Evolutionary conservation across 169 alveolate species (phyloP).

Genomic region (Theileria annulata): DNA sequence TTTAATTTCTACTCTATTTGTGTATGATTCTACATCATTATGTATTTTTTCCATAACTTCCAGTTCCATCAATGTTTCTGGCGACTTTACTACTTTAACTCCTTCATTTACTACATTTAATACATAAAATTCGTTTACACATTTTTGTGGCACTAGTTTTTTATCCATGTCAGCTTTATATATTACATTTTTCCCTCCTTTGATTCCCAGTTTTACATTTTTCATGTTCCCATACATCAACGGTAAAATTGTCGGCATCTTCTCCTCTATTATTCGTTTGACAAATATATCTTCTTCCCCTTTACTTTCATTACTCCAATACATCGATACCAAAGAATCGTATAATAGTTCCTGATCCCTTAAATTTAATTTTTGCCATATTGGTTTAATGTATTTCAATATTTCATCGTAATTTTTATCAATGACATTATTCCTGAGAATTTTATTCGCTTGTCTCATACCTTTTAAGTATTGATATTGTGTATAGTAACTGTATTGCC

Average conservation of each 20-base stretch:
- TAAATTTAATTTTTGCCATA: constrained; percentile 22
- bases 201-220: constrained; percentile 24
- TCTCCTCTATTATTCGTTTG: constrained; percentile 13
- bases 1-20: constrained; percentile 8
- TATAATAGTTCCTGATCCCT: constrained; percentile 44
- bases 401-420: constrained; percentile 1
- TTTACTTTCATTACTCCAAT: not conserved
- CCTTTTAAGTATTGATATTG: constrained; percentile 16
- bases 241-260: constrained; percentile 43
- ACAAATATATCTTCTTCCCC: not conserved
- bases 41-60: constrained; percentile 8
- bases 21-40: not conserved
- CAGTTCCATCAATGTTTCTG: constrained; percentile 2
- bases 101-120: constrained; percentile 21
- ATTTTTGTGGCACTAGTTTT: constrained; percentile 3
- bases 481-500: constrained; percentile 4
- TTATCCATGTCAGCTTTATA: constrained; percentile 3
- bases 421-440: not conserved
- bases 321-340: constrained; percentile 18
- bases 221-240: constrained; percentile 26
- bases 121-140: constrained; percentile 21
- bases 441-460: not conserved
- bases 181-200: constrained; percentile 37
- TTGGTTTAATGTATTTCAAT: constrained; percentile 18
- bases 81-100: constrained; percentile 16